phyloP scores from a whole-genome alignment of 352 stramenopile species.

The Globisporangium emineosum region DNA sequence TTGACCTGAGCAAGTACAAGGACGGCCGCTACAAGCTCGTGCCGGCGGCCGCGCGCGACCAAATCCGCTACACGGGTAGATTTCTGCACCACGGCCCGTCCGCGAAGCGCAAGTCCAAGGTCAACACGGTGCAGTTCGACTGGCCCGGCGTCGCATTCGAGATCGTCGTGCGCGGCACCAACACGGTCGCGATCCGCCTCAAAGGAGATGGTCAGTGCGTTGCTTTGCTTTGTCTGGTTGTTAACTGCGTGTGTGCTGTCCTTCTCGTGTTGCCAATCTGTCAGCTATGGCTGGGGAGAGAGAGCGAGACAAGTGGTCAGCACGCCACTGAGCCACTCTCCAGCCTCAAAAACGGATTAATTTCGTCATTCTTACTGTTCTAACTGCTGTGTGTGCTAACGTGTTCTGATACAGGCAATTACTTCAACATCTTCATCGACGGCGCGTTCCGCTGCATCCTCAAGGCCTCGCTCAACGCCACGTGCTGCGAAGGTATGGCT shows the following conservation, averaged over 20 bases:
- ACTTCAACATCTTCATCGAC: conserved; percentile 88
- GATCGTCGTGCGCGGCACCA: conserved; percentile 55
- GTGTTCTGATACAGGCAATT: conserved; percentile 73
- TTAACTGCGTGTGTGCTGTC: not conserved
- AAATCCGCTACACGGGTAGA: conserved; percentile 71
- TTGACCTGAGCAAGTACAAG: conserved; percentile 76
- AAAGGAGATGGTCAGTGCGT: conserved; percentile 71
- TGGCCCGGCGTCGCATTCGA: conserved; percentile 71
- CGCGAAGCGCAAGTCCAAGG: conserved; percentile 65
- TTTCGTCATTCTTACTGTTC: not conserved
- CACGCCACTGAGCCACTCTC: conserved; percentile 17
- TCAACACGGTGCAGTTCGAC: conserved; percentile 87
- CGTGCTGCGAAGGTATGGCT: conserved; percentile 68
- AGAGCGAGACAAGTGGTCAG: conserved; percentile 19
- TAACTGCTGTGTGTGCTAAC: no score
- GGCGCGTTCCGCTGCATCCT: conserved; percentile 69
- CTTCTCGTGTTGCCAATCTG: not conserved
- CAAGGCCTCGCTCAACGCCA: conserved; percentile 68
- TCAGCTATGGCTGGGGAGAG: no score
- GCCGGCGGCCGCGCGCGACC: conserved; percentile 61
- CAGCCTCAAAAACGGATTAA: conserved; percentile 1
- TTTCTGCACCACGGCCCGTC: conserved; percentile 70
- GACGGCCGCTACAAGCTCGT: conserved; percentile 66
- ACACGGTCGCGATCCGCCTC: conserved; percentile 67
- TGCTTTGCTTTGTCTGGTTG: not conserved